phyloP scores from a whole-genome alignment of 2,329 filamentous ascomycete genomes.

The Fusarium neocosmosporiellum region DNA sequence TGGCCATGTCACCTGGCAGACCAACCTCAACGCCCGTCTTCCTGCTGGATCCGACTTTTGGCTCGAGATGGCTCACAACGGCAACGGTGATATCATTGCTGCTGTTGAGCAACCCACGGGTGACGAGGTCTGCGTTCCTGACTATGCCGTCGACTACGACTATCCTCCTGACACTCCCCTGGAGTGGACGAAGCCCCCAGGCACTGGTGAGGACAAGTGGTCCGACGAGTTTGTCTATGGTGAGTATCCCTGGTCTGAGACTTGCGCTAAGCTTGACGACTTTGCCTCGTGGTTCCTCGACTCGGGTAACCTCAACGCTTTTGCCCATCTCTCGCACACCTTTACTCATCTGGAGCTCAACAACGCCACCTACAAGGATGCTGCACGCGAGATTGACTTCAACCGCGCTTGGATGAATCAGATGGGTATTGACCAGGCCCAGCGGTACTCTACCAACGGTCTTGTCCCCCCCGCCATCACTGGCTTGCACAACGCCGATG shows the following conservation, averaged over 20 bases:
- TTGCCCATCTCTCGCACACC: constrained; percentile 30
- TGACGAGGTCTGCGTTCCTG: neutral
- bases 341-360: constrained; percentile 30
- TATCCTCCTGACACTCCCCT: constrained; percentile 16
- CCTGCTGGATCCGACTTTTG: constrained; percentile 25
- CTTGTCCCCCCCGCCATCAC: constrained; percentile 31
- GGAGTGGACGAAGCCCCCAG: constrained; percentile 21
- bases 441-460: constrained; percentile 21
- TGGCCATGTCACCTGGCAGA: constrained; percentile 28
- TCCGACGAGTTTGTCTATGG: constrained; percentile 12
- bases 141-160: constrained; percentile 16
- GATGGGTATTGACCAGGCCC: constrained; percentile 23
- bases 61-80: constrained; percentile 31
- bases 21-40: constrained; percentile 22
- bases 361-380: constrained; percentile 32
- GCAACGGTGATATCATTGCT: constrained; percentile 30
- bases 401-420: constrained; percentile 30
- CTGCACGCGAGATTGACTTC: constrained; percentile 26
- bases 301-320: constrained; percentile 25
- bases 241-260: constrained; percentile 17
- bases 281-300: constrained; percentile 31
- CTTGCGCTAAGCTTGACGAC: constrained; percentile 23
- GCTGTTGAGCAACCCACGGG: neutral
- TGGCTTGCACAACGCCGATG: constrained; percentile 30
- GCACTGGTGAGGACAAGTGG: constrained; percentile 24